Evolutionary conservation across 2,329 filamentous ascomycete species (phyloP).

Genomic region (Ustulina deusta): DNA sequence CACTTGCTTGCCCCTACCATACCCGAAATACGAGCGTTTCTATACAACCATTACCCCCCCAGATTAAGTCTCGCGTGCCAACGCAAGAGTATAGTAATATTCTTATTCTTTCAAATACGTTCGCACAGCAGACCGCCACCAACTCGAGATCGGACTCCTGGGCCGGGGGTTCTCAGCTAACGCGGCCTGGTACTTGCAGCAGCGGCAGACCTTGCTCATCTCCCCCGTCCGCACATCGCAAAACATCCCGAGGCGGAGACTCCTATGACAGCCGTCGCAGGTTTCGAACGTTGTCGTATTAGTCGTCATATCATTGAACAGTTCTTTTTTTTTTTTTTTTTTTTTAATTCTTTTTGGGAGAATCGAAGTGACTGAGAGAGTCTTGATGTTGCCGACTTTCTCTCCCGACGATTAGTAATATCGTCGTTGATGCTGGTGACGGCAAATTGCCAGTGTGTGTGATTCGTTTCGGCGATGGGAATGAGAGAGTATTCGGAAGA

Average conservation of each 20-base stretch:
- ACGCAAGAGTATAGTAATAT: neutral
- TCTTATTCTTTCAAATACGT: conserved; percentile 8
- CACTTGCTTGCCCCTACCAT: too few relatives aligned
- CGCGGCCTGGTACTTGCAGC: conserved; percentile 29
- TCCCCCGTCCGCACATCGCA: conserved; percentile 21
- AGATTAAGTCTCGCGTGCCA: neutral
- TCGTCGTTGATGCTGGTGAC: neutral
- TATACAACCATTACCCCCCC: too few relatives aligned
- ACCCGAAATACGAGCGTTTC: too few relatives aligned
- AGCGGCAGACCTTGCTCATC: conserved; percentile 18
- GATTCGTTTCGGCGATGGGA: too few relatives aligned
- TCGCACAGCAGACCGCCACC: conserved; percentile 25
- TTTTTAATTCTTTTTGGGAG: neutral
- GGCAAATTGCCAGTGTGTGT: too few relatives aligned
- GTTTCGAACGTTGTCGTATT: conserved; percentile 25
- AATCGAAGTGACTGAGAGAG: neutral
- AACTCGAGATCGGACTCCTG: conserved; percentile 15
- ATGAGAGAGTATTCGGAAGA: too few relatives aligned
- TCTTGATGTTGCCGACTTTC: neutral
- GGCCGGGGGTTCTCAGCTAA: neutral
- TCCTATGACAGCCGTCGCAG: conserved; percentile 27
- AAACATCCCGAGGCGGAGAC: conserved; percentile 32
- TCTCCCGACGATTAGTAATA: neutral
- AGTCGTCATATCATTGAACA: neutral
- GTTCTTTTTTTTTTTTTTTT: neutral